Evolutionary conservation across 1,284 basidiomycete species (phyloP), one percentile per base, ranked within the genome.

Genomic region (Mycena citricolor): DNA sequence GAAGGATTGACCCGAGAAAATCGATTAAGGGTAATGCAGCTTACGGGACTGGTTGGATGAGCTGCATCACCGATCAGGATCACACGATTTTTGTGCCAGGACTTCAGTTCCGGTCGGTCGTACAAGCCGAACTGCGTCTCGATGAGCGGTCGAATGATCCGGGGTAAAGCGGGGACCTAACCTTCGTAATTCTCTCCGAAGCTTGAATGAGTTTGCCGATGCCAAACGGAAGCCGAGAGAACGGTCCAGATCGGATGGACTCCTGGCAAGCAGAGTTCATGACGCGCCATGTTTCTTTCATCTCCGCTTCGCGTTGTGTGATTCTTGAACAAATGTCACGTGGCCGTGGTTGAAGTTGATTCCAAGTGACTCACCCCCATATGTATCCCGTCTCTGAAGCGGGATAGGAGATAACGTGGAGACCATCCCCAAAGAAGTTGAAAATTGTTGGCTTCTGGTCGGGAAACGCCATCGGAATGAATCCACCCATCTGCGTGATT

Each of bases 291-390:
- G 62, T 67, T 44, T 75, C 73, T 43, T 67, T 69, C 5, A 55
- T 55, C 46, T 74, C 72, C 0, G 57, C 42, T 52, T 73, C 72
- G 11, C 61, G 57, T 16, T 54, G 56, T 0, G 71, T 69, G 10
- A 70, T 49, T 4, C 71, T 74, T 38, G 5, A 28, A 26, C 11
- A 30, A 24, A 21, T n/a, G 16, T 11, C 28, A 21, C 16, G 30
- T 2, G 37, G 3, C 25, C n/a, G n/a, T n/a, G n/a, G n/a, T n/a
- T n/a, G n/a, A n/a, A n/a, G n/a, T n/a, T n/a, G n/a, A n/a, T n/a
- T n/a, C n/a, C n/a, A n/a, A n/a, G n/a, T n/a, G n/a, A 63, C 69
- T 51, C 54, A 71, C 68, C 70, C 71, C 70, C 71, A 73, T 14
- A 64, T 66, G 14, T 57, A 59, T 29, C 55, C 53, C 1, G 47